Conservation (phyloP, 495 filamentous ascomycete species). For the Aspergillus leporis region DNA sequence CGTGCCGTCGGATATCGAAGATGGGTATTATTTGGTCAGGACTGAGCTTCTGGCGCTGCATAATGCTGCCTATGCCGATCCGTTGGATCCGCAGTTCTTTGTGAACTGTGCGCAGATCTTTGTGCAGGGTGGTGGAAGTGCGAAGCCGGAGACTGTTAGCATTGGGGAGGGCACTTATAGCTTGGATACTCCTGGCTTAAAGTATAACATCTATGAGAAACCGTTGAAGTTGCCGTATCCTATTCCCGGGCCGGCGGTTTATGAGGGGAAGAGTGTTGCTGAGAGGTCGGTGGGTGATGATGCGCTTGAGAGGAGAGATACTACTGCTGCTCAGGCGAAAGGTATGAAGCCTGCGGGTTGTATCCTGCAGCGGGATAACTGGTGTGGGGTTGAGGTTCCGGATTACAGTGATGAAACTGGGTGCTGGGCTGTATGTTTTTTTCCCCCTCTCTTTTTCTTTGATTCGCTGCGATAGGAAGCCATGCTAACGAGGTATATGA, state of each 20-base stretch:
- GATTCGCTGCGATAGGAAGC: not conserved
- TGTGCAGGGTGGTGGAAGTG: constrained; percentile 48
- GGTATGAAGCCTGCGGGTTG: constrained; percentile 52
- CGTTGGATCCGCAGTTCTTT: constrained; percentile 63
- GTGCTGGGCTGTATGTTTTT: constrained; percentile 55
- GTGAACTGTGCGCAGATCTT: constrained; percentile 72
- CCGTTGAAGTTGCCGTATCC: constrained; percentile 50
- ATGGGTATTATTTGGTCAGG: constrained; percentile 68
- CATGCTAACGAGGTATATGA: not conserved
- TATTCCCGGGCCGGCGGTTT: constrained; percentile 59
- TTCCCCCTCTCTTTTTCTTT: not conserved
- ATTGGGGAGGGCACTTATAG: constrained; percentile 64
- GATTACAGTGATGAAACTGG: constrained; percentile 51
- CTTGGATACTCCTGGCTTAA: constrained; percentile 51
- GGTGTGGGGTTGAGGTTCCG: constrained; percentile 63
- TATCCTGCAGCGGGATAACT: constrained; percentile 67
- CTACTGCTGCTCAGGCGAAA: constrained; percentile 26
- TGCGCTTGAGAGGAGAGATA: not conserved
- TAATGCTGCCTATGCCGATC: constrained; percentile 46
- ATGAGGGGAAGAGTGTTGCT: constrained; percentile 20
- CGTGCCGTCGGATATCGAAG: constrained; percentile 59
- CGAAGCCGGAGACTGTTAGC: constrained; percentile 48
- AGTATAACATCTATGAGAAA: constrained; percentile 60
- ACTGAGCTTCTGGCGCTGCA: constrained; percentile 71
- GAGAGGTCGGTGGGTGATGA: not conserved